Percentiles rank a stretch among this genome's conserved stretches.
phyloP scores from a whole-genome alignment of 345 rosid genomes.

The Boechera retrofracta region DNA sequence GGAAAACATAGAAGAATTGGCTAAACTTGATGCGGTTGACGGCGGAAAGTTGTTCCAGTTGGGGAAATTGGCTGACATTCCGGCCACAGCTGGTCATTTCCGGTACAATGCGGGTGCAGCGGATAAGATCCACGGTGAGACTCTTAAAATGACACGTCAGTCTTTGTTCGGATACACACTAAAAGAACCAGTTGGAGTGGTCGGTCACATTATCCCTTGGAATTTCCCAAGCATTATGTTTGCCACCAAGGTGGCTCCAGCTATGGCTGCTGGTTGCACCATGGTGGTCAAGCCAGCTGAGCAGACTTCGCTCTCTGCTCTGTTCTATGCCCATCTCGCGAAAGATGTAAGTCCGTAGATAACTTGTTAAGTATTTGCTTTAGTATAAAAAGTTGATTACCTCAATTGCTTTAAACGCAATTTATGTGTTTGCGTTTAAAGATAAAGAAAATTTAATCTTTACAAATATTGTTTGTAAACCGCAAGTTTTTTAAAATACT shows the following conservation, averaged over 20 bases:
- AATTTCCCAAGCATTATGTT: conserved; percentile 74
- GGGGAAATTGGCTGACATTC: conserved; percentile 63
- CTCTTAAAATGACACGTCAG: conserved; percentile 60
- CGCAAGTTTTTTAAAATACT: not conserved
- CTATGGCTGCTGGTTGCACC: conserved; percentile 92
- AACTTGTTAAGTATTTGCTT: not conserved
- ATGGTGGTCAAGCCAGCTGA: conserved; percentile 89
- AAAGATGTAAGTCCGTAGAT: conserved; percentile 38
- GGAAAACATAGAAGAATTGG: conserved; percentile 64
- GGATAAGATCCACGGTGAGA: conserved; percentile 85
- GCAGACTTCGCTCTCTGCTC: conserved; percentile 89
- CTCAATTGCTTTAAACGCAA: not conserved
- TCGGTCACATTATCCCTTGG: conserved; percentile 89
- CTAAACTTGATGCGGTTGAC: conserved; percentile 67
- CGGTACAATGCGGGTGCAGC: conserved; percentile 92
- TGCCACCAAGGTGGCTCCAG: conserved; percentile 66
- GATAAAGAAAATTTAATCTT: no score
- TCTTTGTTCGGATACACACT: conserved; percentile 71
- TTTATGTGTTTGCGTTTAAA: not conserved
- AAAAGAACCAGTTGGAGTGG: conserved; percentile 83
- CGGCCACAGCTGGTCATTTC: conserved; percentile 42
- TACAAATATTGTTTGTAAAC: no score
- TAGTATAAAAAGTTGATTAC: not conserved
- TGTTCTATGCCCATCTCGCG: conserved; percentile 58
- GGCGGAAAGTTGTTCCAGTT: conserved; percentile 62